Conservation (phyloP, 2,329 filamentous ascomycete genomes). For the Beauveria scarabaeidicola region DNA sequence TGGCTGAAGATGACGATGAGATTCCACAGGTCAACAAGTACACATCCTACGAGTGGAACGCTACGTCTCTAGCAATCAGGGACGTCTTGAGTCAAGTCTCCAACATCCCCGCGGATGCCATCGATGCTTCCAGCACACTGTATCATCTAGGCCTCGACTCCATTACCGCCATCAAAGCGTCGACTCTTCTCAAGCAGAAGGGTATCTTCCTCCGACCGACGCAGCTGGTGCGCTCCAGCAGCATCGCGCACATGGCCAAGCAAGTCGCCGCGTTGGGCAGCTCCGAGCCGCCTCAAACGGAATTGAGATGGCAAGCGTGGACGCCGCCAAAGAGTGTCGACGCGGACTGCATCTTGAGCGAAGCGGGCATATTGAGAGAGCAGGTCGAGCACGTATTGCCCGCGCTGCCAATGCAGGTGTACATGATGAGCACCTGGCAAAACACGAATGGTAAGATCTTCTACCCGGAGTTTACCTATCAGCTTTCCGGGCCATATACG, state of each 20-base stretch:
- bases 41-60: constrained; percentile 24
- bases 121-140: constrained; percentile 55
- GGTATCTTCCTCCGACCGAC: constrained; percentile 58
- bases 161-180: constrained; percentile 81
- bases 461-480: constrained; percentile 63
- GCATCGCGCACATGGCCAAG: constrained; percentile 54
- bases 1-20: constrained; percentile 6
- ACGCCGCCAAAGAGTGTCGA: constrained; percentile 30
- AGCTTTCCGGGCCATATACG: constrained; percentile 32
- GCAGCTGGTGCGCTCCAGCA: constrained; percentile 59
- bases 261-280: neutral
- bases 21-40: neutral
- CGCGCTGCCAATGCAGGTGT: constrained; percentile 66
- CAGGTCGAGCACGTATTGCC: constrained; percentile 54
- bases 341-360: constrained; percentile 26
- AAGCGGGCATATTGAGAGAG: constrained; percentile 30
- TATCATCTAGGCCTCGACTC: constrained; percentile 87
- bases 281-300: neutral
- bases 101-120: constrained; percentile 45
- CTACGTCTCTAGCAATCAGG: constrained; percentile 31
- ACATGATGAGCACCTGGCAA: constrained; percentile 73
- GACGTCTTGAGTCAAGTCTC: constrained; percentile 50
- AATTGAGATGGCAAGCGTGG: constrained; percentile 14
- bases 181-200: constrained; percentile 57
- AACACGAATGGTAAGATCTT: constrained; percentile 59